Conservation (phyloP, 257 asterid genomes). For the Nicotiana knightiana region DNA sequence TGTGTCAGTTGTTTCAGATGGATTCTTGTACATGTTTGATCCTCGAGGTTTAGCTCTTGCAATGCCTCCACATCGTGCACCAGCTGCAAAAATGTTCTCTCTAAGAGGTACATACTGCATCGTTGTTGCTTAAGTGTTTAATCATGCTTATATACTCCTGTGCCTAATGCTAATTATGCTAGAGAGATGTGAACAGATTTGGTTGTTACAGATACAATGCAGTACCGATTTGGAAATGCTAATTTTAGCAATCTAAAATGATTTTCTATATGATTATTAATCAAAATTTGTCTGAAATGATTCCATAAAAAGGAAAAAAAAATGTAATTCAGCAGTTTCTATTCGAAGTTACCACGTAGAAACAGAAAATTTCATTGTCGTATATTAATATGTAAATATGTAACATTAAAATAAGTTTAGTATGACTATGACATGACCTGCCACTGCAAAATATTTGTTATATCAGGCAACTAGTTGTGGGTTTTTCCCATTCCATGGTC, state of each 20-base stretch:
- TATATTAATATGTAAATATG: neutral
- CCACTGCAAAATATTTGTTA: neutral
- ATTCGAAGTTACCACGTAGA: neutral
- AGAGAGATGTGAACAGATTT: neutral
- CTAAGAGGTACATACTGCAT: conserved; percentile 53
- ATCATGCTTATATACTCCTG: conserved; percentile 9
- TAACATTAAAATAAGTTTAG: neutral
- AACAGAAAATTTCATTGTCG: neutral
- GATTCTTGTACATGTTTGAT: conserved; percentile 86
- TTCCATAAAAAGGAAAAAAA: neutral
- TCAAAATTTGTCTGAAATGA: neutral
- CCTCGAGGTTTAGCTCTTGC: conserved; percentile 84
- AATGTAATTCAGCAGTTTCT: neutral
- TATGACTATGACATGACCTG: conserved; percentile 1
- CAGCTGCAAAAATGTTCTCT: conserved; percentile 86
- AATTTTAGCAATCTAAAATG: neutral
- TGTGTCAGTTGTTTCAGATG: conserved; percentile 80
- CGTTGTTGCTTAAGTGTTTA: conserved; percentile 5
- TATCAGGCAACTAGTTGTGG: neutral
- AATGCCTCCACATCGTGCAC: conserved; percentile 53
- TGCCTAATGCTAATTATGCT: neutral
- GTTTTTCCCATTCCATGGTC: neutral
- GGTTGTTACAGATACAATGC: neutral
- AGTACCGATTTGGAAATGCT: neutral
- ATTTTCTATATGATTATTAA: neutral